Evolutionary conservation across 306 rosid species (phyloP).

Genomic region (Medicago ruthenica): DNA sequence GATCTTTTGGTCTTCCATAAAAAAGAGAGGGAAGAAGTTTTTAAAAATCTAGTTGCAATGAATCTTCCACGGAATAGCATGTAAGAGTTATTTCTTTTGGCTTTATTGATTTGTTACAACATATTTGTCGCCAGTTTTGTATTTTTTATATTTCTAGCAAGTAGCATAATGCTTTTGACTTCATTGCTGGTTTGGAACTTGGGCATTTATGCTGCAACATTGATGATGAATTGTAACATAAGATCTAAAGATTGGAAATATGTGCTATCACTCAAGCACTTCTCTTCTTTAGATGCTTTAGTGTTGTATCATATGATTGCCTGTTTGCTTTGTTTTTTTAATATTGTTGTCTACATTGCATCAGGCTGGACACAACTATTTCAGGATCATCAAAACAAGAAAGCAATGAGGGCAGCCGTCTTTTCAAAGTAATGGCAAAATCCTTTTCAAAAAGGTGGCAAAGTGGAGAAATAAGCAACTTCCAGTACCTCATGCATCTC

Average conservation of each 20-base stretch:
- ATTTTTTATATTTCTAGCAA: constrained; percentile 26
- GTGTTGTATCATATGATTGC: constrained; percentile 14
- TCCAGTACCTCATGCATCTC: constrained; percentile 99
- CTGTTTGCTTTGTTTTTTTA: constrained; percentile 7
- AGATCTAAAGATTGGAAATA: constrained; percentile 24
- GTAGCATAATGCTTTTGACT: constrained; percentile 14
- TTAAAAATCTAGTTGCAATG: constrained; percentile 85
- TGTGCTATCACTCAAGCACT: constrained; percentile 15
- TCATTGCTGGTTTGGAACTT: constrained; percentile 32
- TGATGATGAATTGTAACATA: constrained; percentile 35
- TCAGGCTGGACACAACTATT: constrained; percentile 99
- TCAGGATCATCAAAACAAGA: constrained; percentile 97
- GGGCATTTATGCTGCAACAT: constrained; percentile 26
- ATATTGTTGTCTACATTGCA: constrained; percentile 21
- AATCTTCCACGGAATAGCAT: constrained; percentile 99
- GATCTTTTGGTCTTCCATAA: constrained; percentile 99
- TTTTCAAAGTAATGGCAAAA: constrained; percentile 89
- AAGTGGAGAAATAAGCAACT: constrained; percentile 97
- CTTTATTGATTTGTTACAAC: constrained; percentile 32
- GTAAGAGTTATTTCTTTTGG: constrained; percentile 53
- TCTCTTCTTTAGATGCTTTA: constrained; percentile 20
- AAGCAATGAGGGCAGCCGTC: constrained; percentile 90
- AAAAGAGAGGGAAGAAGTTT: constrained; percentile 97
- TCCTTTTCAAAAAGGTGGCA: constrained; percentile 99
- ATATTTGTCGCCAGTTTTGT: constrained; percentile 22